Evolutionary conservation across 1,284 basidiomycete species (phyloP).

Genomic region (Athelia psychrophila): DNA sequence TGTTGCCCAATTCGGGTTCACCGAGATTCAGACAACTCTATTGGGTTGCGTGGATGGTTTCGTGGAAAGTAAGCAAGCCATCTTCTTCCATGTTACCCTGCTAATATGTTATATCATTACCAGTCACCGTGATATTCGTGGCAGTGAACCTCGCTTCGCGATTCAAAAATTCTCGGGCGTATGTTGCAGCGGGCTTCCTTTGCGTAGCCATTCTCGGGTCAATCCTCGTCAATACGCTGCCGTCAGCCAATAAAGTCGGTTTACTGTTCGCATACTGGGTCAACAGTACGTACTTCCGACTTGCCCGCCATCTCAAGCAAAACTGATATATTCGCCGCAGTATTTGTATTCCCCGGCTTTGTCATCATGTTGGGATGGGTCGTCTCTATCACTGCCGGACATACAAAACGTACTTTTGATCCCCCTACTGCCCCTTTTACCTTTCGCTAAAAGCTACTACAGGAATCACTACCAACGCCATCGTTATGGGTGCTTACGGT

Average conservation of each 20-base stretch:
- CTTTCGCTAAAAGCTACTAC: neutral
- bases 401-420: conserved; percentile 67
- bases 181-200: conserved; percentile 61
- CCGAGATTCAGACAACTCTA: conserved; percentile 66
- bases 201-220: conserved; percentile 68
- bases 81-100: neutral
- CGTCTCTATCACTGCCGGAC: conserved; percentile 63
- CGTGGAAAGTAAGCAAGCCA: conserved; percentile 52
- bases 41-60: conserved; percentile 75
- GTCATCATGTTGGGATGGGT: conserved; percentile 72
- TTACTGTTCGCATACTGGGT: conserved; percentile 72
- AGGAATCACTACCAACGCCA: conserved; percentile 72
- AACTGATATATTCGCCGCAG: conserved; percentile 26
- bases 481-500: conserved; percentile 70
- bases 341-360: conserved; percentile 69
- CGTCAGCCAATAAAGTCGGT: conserved; percentile 65
- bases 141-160: conserved; percentile 56
- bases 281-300: conserved; percentile 45
- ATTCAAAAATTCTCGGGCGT: conserved; percentile 52
- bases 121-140: conserved; percentile 60
- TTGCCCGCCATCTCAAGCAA: neutral
- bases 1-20: conserved; percentile 73
- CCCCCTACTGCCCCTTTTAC: conserved; percentile 7
- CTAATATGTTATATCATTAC: conserved; percentile 9
- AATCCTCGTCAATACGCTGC: conserved; percentile 66